Percentiles rank a stretch among this genome's conserved stretches.
These are phyloP conservation scores for Diospyros kaki DNA, from an alignment of 148 eudicot genomes.

Conservation along the genomic window DNA sequence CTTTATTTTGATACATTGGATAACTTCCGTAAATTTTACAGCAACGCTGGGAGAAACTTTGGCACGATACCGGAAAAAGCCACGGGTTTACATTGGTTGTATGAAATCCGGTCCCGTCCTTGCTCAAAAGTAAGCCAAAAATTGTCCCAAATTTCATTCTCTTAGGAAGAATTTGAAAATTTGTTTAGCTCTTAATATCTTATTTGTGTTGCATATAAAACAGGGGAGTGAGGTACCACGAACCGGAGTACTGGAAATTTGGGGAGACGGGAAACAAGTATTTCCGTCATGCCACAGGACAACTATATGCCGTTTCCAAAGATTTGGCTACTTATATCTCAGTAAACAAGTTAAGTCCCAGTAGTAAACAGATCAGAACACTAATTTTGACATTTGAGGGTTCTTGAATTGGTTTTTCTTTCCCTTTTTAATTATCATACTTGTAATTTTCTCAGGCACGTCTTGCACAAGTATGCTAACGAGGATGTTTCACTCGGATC, in stretches of 20 bases:
- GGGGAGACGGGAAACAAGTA: conserved; percentile 54
- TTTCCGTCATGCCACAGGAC: conserved; percentile 59
- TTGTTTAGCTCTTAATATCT: conserved; percentile 2
- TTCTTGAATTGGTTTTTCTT: not conserved
- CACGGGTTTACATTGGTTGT: conserved; percentile 49
- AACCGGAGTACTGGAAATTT: conserved; percentile 55
- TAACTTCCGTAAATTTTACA: conserved; percentile 17
- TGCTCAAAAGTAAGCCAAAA: conserved; percentile 45
- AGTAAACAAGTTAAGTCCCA: conserved; percentile 36
- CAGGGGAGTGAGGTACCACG: conserved; percentile 58
- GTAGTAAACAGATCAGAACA: not conserved
- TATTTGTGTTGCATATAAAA: conserved; percentile 4
- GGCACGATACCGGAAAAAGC: conserved; percentile 44
- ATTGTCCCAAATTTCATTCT: not conserved
- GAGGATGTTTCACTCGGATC: conserved; percentile 75
- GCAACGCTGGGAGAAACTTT: conserved; percentile 51
- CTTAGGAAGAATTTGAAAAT: not conserved
- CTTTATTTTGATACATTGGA: not conserved
- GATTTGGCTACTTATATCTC: conserved; percentile 52
- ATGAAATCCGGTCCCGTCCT: conserved; percentile 65
- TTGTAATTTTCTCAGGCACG: conserved; percentile 34
- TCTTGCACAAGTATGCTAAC: conserved; percentile 63
- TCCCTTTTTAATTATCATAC: not conserved
- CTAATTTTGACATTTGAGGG: not conserved
- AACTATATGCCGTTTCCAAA: conserved; percentile 48